Evolutionary conservation across 2,329 filamentous ascomycete species (phyloP).

Genomic region (Ceratocystis cubensis): DNA sequence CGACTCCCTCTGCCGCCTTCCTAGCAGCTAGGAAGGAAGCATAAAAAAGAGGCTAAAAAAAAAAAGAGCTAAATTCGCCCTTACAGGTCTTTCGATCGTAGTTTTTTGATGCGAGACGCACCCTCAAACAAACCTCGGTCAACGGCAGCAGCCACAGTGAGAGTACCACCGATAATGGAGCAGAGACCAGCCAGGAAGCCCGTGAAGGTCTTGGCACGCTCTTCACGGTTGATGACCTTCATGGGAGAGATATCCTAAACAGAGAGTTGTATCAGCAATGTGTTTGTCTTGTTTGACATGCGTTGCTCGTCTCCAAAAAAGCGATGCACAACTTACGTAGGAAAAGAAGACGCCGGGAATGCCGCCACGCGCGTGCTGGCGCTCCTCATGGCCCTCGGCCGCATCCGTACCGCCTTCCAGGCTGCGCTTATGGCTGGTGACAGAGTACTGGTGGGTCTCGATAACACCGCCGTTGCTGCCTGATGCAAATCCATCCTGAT

Average conservation of each 20-base stretch:
- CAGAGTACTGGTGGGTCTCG: slow-evolving; percentile 96
- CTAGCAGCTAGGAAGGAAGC: not conserved
- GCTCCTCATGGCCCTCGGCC: slow-evolving; percentile 81
- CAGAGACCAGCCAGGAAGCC: slow-evolving; percentile 90
- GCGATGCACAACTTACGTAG: slow-evolving; percentile 52
- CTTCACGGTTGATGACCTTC: slow-evolving; percentile 97
- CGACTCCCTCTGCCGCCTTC: not conserved
- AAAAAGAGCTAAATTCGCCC: not conserved
- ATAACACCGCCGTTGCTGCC: slow-evolving; percentile 61
- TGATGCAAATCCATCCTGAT: slow-evolving; percentile 57
- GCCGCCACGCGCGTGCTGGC: slow-evolving; percentile 75
- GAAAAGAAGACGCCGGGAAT: slow-evolving; percentile 98
- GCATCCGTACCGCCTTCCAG: slow-evolving; percentile 71
- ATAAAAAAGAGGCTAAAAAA: not conserved
- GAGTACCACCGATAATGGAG: slow-evolving; percentile 83
- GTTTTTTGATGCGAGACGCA: slow-evolving; percentile 69
- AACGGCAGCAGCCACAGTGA: slow-evolving; percentile 88
- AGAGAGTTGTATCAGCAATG: slow-evolving; percentile 4
- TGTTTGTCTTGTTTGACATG: not conserved
- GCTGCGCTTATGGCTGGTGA: slow-evolving; percentile 90
- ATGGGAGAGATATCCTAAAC: slow-evolving; percentile 88
- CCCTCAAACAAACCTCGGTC: slow-evolving; percentile 90
- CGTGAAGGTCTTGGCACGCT: slow-evolving; percentile 74
- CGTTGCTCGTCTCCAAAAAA: not conserved
- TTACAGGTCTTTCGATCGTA: slow-evolving; percentile 53